These are phyloP conservation scores for Moesziomyces sp. DNA, from an alignment of 1,284 basidiomycete species.

Conservation along the genomic window DNA sequence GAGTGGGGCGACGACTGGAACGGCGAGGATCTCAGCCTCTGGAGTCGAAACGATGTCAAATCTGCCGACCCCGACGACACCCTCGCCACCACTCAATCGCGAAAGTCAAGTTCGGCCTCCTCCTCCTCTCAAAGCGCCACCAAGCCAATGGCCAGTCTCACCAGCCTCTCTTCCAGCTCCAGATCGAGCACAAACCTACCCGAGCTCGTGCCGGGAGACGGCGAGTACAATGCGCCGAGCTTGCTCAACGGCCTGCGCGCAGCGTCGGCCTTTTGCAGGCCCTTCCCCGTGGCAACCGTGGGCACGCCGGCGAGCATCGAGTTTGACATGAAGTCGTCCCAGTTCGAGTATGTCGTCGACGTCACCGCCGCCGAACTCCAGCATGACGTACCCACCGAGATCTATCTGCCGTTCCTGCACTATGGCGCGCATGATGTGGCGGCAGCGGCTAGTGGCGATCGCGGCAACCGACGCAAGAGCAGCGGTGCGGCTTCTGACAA, in stretches of 20 bases:
- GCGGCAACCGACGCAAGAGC: constrained; percentile 24
- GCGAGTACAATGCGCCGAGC: constrained; percentile 26
- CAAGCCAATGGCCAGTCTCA: constrained; percentile 14
- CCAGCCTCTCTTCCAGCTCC: constrained; percentile 14
- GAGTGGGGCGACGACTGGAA: constrained; percentile 97
- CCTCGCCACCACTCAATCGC: not conserved
- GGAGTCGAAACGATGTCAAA: constrained; percentile 80
- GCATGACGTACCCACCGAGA: constrained; percentile 76
- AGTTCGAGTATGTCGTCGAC: constrained; percentile 46
- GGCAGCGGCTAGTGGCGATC: constrained; percentile 44
- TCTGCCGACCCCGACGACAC: constrained; percentile 33
- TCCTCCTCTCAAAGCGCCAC: constrained; percentile 13
- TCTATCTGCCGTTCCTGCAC: constrained; percentile 88
- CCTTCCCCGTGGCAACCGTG: constrained; percentile 51
- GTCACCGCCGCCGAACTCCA: constrained; percentile 32
- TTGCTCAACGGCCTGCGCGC: constrained; percentile 53
- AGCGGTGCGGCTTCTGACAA: constrained; percentile 6
- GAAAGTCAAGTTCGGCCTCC: not conserved
- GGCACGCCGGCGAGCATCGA: constrained; percentile 56
- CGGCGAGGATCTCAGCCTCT: constrained; percentile 88
- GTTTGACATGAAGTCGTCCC: constrained; percentile 58
- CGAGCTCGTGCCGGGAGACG: constrained; percentile 20
- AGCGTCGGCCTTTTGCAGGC: constrained; percentile 56
- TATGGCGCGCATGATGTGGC: constrained; percentile 74
- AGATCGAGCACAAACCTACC: constrained; percentile 19